A percentile compares a stretch with the other conserved stretches of the same genome.
These are phyloP conservation scores for Leishmania tropica DNA, from an alignment of 208 protist genomes.

Conservation along the genomic window DNA sequence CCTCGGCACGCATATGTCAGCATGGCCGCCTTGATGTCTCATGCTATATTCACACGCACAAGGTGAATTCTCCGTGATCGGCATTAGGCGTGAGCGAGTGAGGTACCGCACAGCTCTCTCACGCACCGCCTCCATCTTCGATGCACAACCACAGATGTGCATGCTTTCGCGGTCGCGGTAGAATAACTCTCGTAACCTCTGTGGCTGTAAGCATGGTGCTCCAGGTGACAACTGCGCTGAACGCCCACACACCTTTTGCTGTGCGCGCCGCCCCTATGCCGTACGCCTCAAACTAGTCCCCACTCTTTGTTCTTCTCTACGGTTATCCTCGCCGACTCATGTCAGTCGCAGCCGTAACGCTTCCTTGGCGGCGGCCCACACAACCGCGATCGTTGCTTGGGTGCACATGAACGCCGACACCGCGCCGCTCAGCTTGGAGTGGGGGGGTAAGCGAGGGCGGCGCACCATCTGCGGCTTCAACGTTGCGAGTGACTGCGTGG, in stretches of 20 bases:
- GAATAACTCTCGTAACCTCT: neutral
- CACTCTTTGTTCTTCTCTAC: neutral
- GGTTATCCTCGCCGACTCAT: neutral
- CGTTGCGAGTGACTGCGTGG: conserved; percentile 30
- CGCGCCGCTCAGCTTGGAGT: neutral
- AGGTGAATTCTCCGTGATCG: neutral
- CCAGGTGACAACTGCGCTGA: neutral
- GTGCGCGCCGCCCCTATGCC: neutral
- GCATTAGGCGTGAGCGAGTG: neutral
- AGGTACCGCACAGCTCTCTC: neutral
- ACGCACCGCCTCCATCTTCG: too few relatives aligned
- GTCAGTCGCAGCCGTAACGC: neutral
- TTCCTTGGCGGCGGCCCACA: neutral
- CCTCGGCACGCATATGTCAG: neutral
- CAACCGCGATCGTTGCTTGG: neutral
- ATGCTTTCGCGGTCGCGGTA: neutral
- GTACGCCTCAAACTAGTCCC: neutral
- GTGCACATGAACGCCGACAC: neutral
- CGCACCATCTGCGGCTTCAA: conserved; percentile 28
- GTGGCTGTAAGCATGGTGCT: neutral
- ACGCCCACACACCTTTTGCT: neutral
- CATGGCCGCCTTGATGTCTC: neutral
- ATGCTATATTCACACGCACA: neutral
- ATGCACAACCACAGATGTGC: neutral
- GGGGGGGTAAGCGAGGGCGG: neutral